Evolutionary conservation across 1,284 basidiomycete genomes (phyloP).

Genomic region (Cryptococcus sp.): DNA sequence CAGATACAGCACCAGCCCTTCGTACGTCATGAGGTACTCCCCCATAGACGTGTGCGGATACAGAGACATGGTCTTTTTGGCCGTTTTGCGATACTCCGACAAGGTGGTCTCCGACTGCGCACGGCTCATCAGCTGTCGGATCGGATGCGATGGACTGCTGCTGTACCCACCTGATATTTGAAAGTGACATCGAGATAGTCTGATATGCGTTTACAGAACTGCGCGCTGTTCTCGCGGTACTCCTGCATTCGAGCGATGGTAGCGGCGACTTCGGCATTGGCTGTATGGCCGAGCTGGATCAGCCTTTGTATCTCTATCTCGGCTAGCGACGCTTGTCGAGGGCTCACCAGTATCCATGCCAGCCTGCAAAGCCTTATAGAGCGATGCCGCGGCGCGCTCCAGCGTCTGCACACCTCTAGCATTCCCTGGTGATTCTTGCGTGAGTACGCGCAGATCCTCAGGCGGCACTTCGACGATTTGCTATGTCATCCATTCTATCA

Average conservation of each 20-base stretch:
- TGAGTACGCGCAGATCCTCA: constrained; percentile 71
- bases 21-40: constrained; percentile 79
- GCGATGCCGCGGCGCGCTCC: constrained; percentile 77
- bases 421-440: constrained; percentile 82
- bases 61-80: constrained; percentile 51
- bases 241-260: constrained; percentile 89
- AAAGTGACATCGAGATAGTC: constrained; percentile 91
- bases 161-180: constrained; percentile 68
- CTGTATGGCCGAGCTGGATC: constrained; percentile 18
- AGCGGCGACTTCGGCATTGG: constrained; percentile 79
- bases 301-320: too few relatives aligned
- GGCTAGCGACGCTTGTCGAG: not conserved
- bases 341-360: constrained; percentile 76
- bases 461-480: constrained; percentile 90
- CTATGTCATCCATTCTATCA: constrained; percentile 53
- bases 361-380: constrained; percentile 95
- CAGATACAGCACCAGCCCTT: constrained; percentile 86
- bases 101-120: constrained; percentile 52
- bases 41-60: constrained; percentile 73
- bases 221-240: constrained; percentile 79
- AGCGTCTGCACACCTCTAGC: constrained; percentile 71
- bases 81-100: constrained; percentile 41
- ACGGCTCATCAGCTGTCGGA: not conserved
- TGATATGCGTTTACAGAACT: constrained; percentile 87
- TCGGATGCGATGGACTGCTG: not conserved